These are phyloP conservation scores for Zymoseptoria pseudotritici DNA, from an alignment of 2,329 filamentous ascomycete genomes.

Conservation along the genomic window DNA sequence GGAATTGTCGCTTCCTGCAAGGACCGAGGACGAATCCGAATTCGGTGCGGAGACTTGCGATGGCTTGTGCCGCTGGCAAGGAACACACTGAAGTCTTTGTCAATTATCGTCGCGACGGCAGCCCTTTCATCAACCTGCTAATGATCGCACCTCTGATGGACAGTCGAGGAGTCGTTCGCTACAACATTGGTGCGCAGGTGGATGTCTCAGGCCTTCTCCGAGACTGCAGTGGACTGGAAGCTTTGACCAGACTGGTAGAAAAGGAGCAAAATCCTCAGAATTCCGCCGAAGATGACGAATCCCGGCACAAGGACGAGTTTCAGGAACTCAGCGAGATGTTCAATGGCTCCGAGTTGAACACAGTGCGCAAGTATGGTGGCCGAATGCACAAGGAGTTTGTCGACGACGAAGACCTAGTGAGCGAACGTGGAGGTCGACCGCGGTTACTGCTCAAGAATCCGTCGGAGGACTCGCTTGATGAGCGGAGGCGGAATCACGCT, in stretches of 20 bases:
- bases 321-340: slow-evolving; percentile 62
- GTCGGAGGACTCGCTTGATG: slow-evolving; percentile 26
- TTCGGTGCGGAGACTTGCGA: slow-evolving; percentile 55
- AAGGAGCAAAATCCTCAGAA: slow-evolving; percentile 26
- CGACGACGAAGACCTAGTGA: slow-evolving; percentile 42
- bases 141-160: slow-evolving; percentile 68
- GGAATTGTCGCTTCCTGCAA: slow-evolving; percentile 73
- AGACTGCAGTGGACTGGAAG: slow-evolving; percentile 58
- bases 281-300: slow-evolving; percentile 26
- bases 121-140: slow-evolving; percentile 68
- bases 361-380: slow-evolving; percentile 56
- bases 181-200: slow-evolving; percentile 66
- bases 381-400: slow-evolving; percentile 51
- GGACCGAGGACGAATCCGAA: slow-evolving; percentile 62
- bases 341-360: slow-evolving; percentile 58
- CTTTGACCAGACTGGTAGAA: slow-evolving; percentile 38
- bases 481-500: slow-evolving; percentile 11
- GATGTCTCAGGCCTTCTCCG: slow-evolving; percentile 63
- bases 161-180: slow-evolving; percentile 57
- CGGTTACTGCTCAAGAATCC: slow-evolving; percentile 45
- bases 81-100: slow-evolving; percentile 68
- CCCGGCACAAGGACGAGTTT: slow-evolving; percentile 54
- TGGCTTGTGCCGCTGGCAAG: slow-evolving; percentile 54
- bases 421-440: slow-evolving; percentile 31
- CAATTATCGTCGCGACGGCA: slow-evolving; percentile 68